Evolutionary conservation across 2,329 filamentous ascomycete species (phyloP).

Genomic region (Endoconidiophora laricicola): DNA sequence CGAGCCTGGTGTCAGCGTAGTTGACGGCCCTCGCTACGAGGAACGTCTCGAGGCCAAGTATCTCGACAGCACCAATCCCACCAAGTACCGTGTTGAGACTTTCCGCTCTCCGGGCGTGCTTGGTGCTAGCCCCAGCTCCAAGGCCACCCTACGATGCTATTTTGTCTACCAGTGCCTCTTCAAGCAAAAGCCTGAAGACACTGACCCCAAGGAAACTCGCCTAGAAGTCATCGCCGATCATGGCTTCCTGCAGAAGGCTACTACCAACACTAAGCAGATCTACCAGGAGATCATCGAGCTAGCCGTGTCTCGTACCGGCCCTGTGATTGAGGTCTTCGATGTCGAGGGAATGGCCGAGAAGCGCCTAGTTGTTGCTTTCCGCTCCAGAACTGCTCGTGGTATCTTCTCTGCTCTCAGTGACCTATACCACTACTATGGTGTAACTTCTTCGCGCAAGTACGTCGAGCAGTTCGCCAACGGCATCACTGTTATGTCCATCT

Average conservation of each 20-base stretch:
- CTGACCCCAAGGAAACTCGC: constrained; percentile 63
- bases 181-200: constrained; percentile 52
- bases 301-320: constrained; percentile 70
- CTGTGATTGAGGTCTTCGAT: constrained; percentile 95
- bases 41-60: constrained; percentile 90
- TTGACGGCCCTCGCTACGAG: constrained; percentile 79
- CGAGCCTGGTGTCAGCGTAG: constrained; percentile 62
- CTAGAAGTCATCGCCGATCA: constrained; percentile 85
- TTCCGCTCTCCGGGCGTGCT: constrained; percentile 82
- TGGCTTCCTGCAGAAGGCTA: constrained; percentile 90
- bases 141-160: constrained; percentile 85
- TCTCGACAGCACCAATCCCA: constrained; percentile 58
- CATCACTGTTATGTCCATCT: constrained; percentile 91
- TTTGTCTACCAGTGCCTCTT: constrained; percentile 98
- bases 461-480: constrained; percentile 98
- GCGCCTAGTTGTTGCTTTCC: constrained; percentile 85
- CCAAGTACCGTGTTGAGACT: constrained; percentile 85
- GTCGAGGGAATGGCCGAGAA: constrained; percentile 85
- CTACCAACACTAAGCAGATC: constrained; percentile 84
- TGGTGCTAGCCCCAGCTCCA: constrained; percentile 47
- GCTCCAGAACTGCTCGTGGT: constrained; percentile 77
- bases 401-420: constrained; percentile 92
- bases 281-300: constrained; percentile 88
- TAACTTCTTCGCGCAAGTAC: constrained; percentile 93
- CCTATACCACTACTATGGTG: constrained; percentile 95